Conservation (phyloP, 2,329 filamentous ascomycete genomes). For the Emydomyces testavorans region DNA sequence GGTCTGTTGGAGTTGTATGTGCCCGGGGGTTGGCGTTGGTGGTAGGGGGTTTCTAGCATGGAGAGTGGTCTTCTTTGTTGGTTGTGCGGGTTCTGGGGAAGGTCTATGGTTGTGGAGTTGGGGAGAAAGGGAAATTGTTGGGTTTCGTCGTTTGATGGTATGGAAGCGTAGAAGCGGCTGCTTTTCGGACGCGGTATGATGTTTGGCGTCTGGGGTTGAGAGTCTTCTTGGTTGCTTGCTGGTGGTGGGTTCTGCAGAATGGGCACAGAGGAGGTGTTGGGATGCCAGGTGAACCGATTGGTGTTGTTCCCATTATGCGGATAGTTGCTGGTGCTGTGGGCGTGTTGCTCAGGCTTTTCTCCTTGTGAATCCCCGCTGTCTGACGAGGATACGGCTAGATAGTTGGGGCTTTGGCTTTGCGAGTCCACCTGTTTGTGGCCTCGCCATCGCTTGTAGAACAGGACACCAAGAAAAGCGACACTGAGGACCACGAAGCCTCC, state of each 20-base stretch:
- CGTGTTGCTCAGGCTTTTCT: neutral
- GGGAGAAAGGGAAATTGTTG: neutral
- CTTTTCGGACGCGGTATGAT: neutral
- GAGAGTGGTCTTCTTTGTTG: conserved; percentile 5
- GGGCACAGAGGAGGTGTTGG: neutral
- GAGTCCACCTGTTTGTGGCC: conserved; percentile 6
- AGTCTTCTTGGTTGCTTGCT: neutral
- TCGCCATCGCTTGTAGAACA: conserved; percentile 15
- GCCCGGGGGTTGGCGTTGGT: too few relatives aligned
- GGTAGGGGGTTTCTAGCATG: conserved; percentile 1
- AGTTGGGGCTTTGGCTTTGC: conserved; percentile 3
- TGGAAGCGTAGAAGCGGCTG: conserved; percentile 11
- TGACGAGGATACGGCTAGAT: conserved; percentile 6
- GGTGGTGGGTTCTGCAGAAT: neutral
- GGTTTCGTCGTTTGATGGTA: neutral
- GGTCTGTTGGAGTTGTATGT: neutral
- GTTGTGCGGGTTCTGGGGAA: neutral
- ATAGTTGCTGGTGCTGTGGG: neutral
- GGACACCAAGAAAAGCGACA: conserved; percentile 13
- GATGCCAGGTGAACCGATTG: neutral
- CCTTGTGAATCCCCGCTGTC: conserved; percentile 8
- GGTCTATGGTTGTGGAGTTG: neutral
- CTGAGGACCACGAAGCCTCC: conserved; percentile 15
- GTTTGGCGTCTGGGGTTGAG: neutral
- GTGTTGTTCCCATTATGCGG: neutral